Conservation (phyloP, 257 asterid species). For the Nicotiana otophora region DNA sequence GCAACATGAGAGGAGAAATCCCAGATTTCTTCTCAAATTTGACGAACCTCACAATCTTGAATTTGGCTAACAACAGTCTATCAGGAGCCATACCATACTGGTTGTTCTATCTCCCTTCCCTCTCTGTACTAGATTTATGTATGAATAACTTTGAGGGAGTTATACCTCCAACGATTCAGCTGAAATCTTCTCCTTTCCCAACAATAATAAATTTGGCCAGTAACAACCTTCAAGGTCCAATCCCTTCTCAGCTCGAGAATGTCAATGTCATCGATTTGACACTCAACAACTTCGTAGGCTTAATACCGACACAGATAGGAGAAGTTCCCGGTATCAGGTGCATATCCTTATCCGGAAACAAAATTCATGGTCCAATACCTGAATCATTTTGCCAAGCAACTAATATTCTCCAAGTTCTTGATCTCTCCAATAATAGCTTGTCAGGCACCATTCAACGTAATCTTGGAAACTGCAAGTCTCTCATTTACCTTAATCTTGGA, state of each 20-base stretch:
- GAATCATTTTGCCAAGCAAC: neutral
- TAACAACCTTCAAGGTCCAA: neutral
- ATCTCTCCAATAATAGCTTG: conserved; percentile 7
- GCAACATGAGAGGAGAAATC: neutral
- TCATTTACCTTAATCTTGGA: neutral
- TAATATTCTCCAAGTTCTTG: conserved; percentile 3
- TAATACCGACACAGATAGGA: neutral
- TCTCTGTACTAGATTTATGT: neutral
- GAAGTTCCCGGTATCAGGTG: neutral
- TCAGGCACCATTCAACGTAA: neutral
- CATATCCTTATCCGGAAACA: conserved; percentile 2
- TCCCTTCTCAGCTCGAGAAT: neutral
- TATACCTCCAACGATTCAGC: conserved; percentile 5
- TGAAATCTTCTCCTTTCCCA: neutral
- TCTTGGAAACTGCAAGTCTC: conserved; percentile 1
- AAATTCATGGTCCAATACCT: neutral
- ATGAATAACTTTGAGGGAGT: conserved; percentile 4
- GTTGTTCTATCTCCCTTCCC: conserved; percentile 6
- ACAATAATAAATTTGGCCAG: neutral
- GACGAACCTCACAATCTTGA: neutral
- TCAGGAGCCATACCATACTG: conserved; percentile 8
- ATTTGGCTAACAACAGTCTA: neutral
- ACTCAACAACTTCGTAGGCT: neutral
- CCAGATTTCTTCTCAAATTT: neutral
- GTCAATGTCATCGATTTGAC: neutral